Evolutionary conservation across 1,284 basidiomycete species (phyloP).

Genomic region (Amylostereum chailletii): DNA sequence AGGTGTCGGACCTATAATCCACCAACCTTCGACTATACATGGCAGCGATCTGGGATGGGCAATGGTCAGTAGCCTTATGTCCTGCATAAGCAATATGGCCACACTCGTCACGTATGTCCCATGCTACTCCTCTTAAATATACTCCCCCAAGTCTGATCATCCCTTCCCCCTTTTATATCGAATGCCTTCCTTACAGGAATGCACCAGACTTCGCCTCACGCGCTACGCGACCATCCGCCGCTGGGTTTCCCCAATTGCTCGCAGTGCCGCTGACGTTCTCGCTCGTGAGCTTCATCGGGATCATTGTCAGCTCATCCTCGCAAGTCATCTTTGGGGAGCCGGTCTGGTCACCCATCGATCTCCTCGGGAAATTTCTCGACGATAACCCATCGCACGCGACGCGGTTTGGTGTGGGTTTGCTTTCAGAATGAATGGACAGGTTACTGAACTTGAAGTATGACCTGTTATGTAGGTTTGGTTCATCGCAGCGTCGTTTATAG

Average conservation of each 20-base stretch:
- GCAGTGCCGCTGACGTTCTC: conserved; percentile 72
- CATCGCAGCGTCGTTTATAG: conserved; percentile 68
- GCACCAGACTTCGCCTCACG: conserved; percentile 76
- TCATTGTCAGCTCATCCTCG: conserved; percentile 78
- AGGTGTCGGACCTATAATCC: conserved; percentile 75
- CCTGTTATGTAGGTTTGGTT: conserved; percentile 47
- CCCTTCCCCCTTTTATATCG: conserved; percentile 8
- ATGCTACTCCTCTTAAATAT: conserved; percentile 4
- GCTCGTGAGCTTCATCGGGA: conserved; percentile 75
- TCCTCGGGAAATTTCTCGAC: conserved; percentile 63
- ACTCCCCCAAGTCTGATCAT: conserved; percentile 3
- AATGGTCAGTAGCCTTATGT: conserved; percentile 73
- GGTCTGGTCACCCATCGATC: conserved; percentile 75
- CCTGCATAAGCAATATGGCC: conserved; percentile 74
- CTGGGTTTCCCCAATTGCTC: conserved; percentile 64
- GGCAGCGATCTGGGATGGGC: conserved; percentile 72
- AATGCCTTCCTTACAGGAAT: conserved; percentile 35
- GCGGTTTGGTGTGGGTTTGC: conserved; percentile 48
- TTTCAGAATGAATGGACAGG: background rate
- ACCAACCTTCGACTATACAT: conserved; percentile 55
- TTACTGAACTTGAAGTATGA: background rate
- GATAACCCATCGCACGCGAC: conserved; percentile 54
- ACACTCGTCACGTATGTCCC: conserved; percentile 55
- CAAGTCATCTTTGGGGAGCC: conserved; percentile 68
- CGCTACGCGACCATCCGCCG: conserved; percentile 56